phyloP scores from a whole-genome alignment of 169 alveolate genomes.

The Plasmodium billcollinsi region DNA sequence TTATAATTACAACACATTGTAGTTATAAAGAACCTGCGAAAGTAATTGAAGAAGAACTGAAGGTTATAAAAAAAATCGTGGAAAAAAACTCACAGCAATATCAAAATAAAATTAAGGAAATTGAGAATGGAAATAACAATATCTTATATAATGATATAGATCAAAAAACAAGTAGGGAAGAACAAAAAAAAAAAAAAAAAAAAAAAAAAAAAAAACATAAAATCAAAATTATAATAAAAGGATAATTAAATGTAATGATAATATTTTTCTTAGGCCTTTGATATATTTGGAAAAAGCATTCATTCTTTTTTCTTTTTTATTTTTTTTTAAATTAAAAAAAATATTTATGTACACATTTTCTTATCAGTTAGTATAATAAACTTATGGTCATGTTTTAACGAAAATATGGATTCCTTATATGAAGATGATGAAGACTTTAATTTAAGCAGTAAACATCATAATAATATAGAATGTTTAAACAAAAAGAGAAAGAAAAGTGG shows the following conservation, averaged over 20 bases:
- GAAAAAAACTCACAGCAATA: slow-evolving; percentile 20
- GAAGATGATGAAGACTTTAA: slow-evolving; percentile 55
- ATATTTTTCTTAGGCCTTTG: no score
- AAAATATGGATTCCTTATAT: slow-evolving; percentile 54
- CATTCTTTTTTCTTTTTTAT: background rate
- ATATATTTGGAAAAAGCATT: no score
- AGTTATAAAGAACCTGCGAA: slow-evolving; percentile 58
- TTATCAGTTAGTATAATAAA: slow-evolving; percentile 43
- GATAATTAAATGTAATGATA: no score
- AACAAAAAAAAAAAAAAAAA: slow-evolving; percentile 12
- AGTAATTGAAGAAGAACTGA: slow-evolving; percentile 65
- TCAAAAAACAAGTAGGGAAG: slow-evolving; percentile 33
- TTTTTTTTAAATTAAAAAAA: slow-evolving; percentile 5
- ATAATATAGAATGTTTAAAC: background rate
- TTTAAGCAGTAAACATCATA: slow-evolving; percentile 31
- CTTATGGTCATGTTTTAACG: slow-evolving; percentile 65
- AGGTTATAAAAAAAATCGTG: slow-evolving; percentile 35
- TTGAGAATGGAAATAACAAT: slow-evolving; percentile 1
- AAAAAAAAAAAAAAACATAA: slow-evolving; percentile 1
- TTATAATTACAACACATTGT: background rate
- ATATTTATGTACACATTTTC: slow-evolving; percentile 1
- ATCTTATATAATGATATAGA: slow-evolving; percentile 14
- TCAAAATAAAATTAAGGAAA: slow-evolving; percentile 15
- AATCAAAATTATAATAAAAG: background rate
- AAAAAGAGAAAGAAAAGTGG: no score